Base-by-base conservation (phyloP, 2,329 filamentous ascomycete genomes). In the Penicillium sp. region DNA sequence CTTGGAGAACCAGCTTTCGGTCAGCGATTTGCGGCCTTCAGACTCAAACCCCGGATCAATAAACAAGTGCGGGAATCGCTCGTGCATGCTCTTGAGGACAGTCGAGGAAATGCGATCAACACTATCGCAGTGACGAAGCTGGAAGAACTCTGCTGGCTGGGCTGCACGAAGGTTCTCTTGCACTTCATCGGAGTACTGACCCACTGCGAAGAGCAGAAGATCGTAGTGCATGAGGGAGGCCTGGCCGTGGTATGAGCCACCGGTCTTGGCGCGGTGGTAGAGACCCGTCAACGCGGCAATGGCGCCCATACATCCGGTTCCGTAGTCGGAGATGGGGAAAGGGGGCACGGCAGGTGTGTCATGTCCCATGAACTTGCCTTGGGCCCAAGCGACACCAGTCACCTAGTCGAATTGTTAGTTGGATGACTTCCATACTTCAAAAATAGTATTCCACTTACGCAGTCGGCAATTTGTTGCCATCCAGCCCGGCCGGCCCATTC, bases 401-500 rank as follows among this genome's bases (percentile, higher is more conserved):
- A 76, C 74, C 74, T 76, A 67, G 61, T 35, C 26, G 21, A 6
- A 7, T 22, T 24, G 22, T 55, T 44, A 54, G 48, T 27, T 35
- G n/a, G 19, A 31, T 16, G n/a, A 39, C 9, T 37, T 19, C 16
- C 16, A n/a, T 9, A 24, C 39, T 14, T 21, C 11, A 35, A 16
- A 16, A 31, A 33, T 3, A n/a, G 7, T n/a, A 13, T 22, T n/a
- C 14, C 43, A 56, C 82, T 82, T 70, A 81, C 86, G 54, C 82
- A 87, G 68, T 90, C 88, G 16, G 87, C 87, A 62, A 89, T 89
- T 64, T 89, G 87, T 67, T 89, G 88, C 88, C 88, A 90, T 7
- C 88, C 88, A 5, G 86, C 83, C 3, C 87, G 79, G 8, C 76
- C 73, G 1, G 83, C 81, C 87, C 87, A 90, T 57, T 87, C 84